phyloP scores from a whole-genome alignment of 2,329 filamentous ascomycete genomes.

The Colletotrichum tropicicola region DNA sequence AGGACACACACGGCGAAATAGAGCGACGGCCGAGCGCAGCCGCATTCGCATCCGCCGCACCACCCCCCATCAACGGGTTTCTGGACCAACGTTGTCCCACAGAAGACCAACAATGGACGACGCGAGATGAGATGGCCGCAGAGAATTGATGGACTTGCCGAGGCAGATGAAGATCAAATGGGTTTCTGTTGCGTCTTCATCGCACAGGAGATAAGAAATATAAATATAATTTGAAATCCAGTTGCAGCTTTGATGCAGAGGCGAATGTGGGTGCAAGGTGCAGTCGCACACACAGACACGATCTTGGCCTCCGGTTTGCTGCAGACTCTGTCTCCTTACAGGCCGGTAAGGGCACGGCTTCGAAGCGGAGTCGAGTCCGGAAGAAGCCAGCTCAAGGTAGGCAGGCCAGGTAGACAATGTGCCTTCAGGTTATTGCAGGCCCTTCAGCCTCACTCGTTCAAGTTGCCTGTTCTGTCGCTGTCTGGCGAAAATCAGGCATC shows the following conservation, averaged over 20 bases:
- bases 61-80: neutral
- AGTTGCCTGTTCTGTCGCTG: no score
- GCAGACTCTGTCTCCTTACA: no score
- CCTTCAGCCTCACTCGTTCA: no score
- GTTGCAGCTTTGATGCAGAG: neutral
- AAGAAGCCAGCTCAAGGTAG: no score
- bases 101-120: neutral
- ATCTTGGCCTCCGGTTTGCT: no score
- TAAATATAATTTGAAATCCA: conserved; percentile 9
- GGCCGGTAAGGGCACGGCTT: no score
- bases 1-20: neutral
- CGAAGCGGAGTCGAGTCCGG: no score
- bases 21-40: neutral
- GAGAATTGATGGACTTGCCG: neutral
- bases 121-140: neutral
- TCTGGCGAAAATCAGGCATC: no score
- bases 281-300: neutral
- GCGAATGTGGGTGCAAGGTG: neutral
- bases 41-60: conserved; percentile 11
- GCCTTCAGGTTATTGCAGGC: no score
- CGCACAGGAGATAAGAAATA: neutral
- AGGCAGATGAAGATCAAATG: neutral
- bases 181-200: no score
- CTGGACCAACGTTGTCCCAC: neutral
- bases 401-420: no score